Conservation (phyloP, 805 yeast species). For the Nematodospora valgi region DNA sequence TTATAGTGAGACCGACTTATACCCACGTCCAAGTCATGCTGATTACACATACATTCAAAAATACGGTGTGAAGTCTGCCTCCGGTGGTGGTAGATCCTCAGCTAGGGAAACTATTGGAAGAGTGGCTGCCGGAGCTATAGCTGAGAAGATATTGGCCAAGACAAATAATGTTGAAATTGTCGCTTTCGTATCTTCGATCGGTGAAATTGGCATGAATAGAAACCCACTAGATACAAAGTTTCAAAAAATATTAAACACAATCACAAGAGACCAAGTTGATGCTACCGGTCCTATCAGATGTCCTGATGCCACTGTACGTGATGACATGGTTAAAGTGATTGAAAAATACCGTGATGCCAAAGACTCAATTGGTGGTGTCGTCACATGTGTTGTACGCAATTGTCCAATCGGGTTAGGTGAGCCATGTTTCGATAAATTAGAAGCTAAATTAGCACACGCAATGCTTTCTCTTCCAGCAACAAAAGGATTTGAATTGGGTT, state of each 20-base stretch:
- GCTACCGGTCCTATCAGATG: conserved; percentile 88
- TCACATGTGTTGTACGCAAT: conserved; percentile 94
- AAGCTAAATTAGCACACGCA: conserved; percentile 94
- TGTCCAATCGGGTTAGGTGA: conserved; percentile 96
- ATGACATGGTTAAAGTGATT: conserved; percentile 79
- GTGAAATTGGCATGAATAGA: conserved; percentile 73
- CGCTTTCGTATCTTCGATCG: conserved; percentile 94
- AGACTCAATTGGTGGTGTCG: conserved; percentile 97
- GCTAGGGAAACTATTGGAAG: conserved; percentile 99
- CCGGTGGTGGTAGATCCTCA: conserved; percentile 96
- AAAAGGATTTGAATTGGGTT: conserved; percentile 96
- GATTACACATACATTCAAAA: conserved; percentile 89
- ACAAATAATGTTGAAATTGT: conserved; percentile 81
- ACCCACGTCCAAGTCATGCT: conserved; percentile 98
- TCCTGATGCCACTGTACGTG: conserved; percentile 72
- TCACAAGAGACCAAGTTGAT: conserved; percentile 88
- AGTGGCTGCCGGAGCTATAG: conserved; percentile 98
- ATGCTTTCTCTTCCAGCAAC: conserved; percentile 98
- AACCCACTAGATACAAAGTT: conserved; percentile 64
- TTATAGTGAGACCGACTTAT: conserved; percentile 90
- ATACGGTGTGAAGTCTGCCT: conserved; percentile 89
- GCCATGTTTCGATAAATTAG: conserved; percentile 95
- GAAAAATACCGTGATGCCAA: conserved; percentile 80
- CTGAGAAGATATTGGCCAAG: conserved; percentile 80
- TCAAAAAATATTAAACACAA: conserved; percentile 61